These are phyloP conservation scores for Magnolia officinalis DNA, from an alignment of 164 flowering plant genomes.

Conservation along the genomic window DNA sequence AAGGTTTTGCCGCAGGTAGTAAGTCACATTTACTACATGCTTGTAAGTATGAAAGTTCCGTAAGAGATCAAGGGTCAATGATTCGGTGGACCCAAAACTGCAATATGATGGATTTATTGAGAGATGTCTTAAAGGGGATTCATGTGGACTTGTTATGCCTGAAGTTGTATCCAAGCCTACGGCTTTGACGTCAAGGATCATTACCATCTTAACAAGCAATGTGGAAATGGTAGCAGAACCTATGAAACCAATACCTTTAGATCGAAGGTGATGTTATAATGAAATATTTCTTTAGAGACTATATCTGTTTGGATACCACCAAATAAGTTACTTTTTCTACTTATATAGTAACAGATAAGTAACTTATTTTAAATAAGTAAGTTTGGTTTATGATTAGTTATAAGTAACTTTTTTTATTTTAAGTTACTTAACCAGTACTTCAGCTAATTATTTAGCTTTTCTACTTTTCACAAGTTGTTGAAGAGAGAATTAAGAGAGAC, in stretches of 20 bases:
- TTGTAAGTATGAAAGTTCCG: constrained; percentile 70
- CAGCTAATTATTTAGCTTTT: no score
- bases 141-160: constrained; percentile 63
- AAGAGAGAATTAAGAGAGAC: no score
- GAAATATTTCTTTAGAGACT: neutral
- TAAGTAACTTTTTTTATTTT: no score
- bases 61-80: constrained; percentile 39
- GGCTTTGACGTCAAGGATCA: constrained; percentile 75
- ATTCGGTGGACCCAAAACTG: constrained; percentile 50
- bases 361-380: no score
- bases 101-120: constrained; percentile 33
- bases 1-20: no score
- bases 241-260: constrained; percentile 41
- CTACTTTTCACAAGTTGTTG: no score
- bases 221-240: constrained; percentile 36
- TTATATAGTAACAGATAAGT: no score
- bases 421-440: no score
- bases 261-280: constrained; percentile 24
- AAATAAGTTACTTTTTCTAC: no score
- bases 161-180: constrained; percentile 46
- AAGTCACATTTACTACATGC: neutral
- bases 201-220: constrained; percentile 60
- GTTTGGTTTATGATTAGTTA: no score
- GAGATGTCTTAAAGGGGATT: constrained; percentile 40
- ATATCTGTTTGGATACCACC: no score